Percentiles rank a stretch among this genome's conserved stretches.
Conservation (phyloP, 495 filamentous ascomycete species). For the Penicillium samsonianum region DNA sequence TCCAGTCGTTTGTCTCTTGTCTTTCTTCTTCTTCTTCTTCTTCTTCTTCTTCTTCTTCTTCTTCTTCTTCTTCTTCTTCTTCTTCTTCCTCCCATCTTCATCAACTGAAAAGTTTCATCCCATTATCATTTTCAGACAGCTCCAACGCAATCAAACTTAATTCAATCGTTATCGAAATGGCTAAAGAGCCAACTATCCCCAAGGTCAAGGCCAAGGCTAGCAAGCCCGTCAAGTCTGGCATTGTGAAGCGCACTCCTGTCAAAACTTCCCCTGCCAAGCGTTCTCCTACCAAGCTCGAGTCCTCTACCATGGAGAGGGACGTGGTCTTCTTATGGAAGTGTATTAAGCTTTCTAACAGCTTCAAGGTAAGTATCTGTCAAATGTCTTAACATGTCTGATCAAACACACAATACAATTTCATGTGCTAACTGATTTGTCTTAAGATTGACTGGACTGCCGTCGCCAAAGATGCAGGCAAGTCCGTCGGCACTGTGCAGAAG, state of each 20-base stretch:
- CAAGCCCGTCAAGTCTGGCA: background rate
- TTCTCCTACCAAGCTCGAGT: background rate
- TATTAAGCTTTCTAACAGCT: background rate
- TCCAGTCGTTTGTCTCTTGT: too few relatives aligned
- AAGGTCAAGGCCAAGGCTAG: background rate
- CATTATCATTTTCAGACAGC: too few relatives aligned
- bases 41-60: background rate
- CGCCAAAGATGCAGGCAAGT: background rate
- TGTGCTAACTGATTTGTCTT: background rate
- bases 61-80: background rate
- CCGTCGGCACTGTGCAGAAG: background rate
- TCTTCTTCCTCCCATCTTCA: too few relatives aligned
- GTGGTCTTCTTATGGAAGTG: background rate
- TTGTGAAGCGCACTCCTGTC: background rate
- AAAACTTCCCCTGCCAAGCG: background rate
- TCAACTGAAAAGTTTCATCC: too few relatives aligned
- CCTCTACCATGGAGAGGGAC: background rate
- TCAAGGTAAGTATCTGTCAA: background rate
- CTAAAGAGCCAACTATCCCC: background rate
- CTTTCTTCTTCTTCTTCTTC: too few relatives aligned
- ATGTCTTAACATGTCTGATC: background rate
- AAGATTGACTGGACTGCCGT: background rate
- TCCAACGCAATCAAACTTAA: background rate
- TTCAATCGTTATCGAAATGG: background rate
- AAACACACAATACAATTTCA: background rate